Percentiles rank a stretch among this genome's conserved stretches.
Evolutionary conservation across 2,329 filamentous ascomycete genomes (phyloP).

Genomic region (Aureobasidium sp.): DNA sequence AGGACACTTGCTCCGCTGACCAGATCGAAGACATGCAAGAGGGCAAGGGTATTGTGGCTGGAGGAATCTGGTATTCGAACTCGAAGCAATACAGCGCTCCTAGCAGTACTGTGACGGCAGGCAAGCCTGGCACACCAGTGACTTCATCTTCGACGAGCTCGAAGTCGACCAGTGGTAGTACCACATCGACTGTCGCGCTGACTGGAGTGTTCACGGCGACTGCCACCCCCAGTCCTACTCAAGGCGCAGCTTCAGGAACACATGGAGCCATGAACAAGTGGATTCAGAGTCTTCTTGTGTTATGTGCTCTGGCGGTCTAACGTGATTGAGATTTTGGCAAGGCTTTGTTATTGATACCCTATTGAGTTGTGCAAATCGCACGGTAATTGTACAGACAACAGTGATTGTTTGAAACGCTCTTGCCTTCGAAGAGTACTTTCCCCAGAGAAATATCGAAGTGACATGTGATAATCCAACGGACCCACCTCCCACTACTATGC

Average conservation of each 20-base stretch:
- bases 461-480: too few relatives aligned
- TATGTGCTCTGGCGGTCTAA: background rate
- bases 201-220: conserved; percentile 35
- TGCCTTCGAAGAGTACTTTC: too few relatives aligned
- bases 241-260: background rate
- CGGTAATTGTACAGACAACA: background rate
- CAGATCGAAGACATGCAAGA: conserved; percentile 42
- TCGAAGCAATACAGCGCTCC: conserved; percentile 33
- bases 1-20: conserved; percentile 47
- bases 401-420: too few relatives aligned
- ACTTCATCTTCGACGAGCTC: conserved; percentile 16
- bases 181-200: conserved; percentile 15
- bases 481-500: too few relatives aligned
- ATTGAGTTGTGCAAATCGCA: background rate
- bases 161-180: background rate
- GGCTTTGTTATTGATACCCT: background rate
- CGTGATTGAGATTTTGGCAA: background rate
- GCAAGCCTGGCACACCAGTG: conserved; percentile 28
- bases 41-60: conserved; percentile 51
- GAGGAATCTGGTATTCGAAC: conserved; percentile 49
- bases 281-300: conserved; percentile 7
- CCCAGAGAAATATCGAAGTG: too few relatives aligned
- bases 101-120: conserved; percentile 25
- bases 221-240: conserved; percentile 24
- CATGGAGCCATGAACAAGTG: background rate